These are phyloP conservation scores for Ceratocystiopsis minuta DNA, from an alignment of 2,329 filamentous ascomycete genomes.

Conservation along the genomic window DNA sequence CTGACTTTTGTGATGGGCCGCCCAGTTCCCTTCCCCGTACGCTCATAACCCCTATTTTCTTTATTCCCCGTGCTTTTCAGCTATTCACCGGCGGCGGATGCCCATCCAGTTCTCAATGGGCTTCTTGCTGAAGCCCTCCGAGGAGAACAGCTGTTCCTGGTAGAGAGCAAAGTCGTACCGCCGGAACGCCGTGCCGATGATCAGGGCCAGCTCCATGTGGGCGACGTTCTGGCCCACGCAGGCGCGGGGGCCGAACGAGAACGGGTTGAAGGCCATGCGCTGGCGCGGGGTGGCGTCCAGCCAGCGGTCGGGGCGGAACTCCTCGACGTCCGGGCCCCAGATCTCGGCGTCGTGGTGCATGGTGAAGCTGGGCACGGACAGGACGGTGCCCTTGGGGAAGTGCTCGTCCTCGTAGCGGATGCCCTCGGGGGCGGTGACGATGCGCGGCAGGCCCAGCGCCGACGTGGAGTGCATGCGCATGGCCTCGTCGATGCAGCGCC, in stretches of 20 bases:
- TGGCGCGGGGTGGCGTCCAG: slow-evolving; percentile 41
- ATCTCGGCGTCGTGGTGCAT: slow-evolving; percentile 50
- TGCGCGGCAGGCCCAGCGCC: slow-evolving; percentile 65
- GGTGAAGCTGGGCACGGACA: slow-evolving; percentile 67
- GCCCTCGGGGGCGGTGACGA: slow-evolving; percentile 45
- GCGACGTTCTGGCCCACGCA: slow-evolving; percentile 71
- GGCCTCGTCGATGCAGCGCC: slow-evolving; percentile 62
- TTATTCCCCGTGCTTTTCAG: too few relatives aligned
- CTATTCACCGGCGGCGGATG: too few relatives aligned
- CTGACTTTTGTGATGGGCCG: too few relatives aligned
- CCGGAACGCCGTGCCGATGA: slow-evolving; percentile 47
- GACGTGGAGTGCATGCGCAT: slow-evolving; percentile 78
- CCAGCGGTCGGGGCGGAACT: slow-evolving; percentile 65
- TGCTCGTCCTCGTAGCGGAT: slow-evolving; percentile 46
- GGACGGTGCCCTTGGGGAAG: slow-evolving; percentile 57
- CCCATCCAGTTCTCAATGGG: slow-evolving; percentile 30
- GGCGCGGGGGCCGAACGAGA: slow-evolving; percentile 49
- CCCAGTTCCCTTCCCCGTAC: too few relatives aligned
- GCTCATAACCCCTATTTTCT: too few relatives aligned
- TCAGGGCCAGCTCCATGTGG: slow-evolving; percentile 75
- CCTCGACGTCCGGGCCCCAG: slow-evolving; percentile 21
- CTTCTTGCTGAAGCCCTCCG: slow-evolving; percentile 70
- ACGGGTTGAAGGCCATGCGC: slow-evolving; percentile 59
- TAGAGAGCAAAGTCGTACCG: slow-evolving; percentile 30
- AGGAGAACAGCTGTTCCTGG: slow-evolving; percentile 51